phyloP scores from a whole-genome alignment of 192 early-diverging fungal species.

The Endogone sp. region DNA sequence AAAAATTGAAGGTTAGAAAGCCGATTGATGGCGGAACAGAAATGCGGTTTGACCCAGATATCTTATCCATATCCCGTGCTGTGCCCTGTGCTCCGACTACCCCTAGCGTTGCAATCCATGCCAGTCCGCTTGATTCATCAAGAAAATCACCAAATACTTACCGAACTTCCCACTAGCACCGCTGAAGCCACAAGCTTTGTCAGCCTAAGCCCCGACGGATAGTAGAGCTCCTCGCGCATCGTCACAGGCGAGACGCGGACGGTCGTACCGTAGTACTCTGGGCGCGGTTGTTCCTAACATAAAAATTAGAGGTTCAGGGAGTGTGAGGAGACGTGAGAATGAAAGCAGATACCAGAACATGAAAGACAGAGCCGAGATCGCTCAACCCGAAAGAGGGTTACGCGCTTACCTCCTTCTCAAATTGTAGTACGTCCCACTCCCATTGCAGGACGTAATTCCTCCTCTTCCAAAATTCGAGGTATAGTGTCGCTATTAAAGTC shows the following conservation, averaged over 20 bases:
- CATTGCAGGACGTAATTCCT: constrained; percentile 40
- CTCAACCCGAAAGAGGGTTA: background rate
- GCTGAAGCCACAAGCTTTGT: constrained; percentile 31
- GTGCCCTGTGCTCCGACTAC: too few species aligned
- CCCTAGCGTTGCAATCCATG: too few species aligned
- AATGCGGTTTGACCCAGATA: too few species aligned
- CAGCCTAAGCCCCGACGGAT: constrained; percentile 33
- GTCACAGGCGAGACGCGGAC: constrained; percentile 48
- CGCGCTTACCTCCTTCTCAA: constrained; percentile 20
- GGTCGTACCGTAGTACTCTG: constrained; percentile 53
- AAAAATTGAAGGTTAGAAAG: too few species aligned
- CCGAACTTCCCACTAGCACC: constrained; percentile 23
- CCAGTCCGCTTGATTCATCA: too few species aligned
- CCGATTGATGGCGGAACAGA: too few species aligned
- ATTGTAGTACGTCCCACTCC: constrained; percentile 53
- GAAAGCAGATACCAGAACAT: too few species aligned
- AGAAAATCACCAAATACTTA: too few species aligned
- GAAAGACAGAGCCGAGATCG: background rate
- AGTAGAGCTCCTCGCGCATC: constrained; percentile 40
- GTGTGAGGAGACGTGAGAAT: background rate
- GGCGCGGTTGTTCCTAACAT: constrained; percentile 50
- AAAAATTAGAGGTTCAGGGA: too few species aligned
- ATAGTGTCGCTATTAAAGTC: constrained; percentile 28
- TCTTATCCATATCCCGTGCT: too few species aligned
- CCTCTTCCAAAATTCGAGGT: constrained; percentile 63